These are phyloP conservation scores for Chaetomiaceae sp. DNA, from an alignment of 2,329 filamentous ascomycete species.

Conservation along the genomic window DNA sequence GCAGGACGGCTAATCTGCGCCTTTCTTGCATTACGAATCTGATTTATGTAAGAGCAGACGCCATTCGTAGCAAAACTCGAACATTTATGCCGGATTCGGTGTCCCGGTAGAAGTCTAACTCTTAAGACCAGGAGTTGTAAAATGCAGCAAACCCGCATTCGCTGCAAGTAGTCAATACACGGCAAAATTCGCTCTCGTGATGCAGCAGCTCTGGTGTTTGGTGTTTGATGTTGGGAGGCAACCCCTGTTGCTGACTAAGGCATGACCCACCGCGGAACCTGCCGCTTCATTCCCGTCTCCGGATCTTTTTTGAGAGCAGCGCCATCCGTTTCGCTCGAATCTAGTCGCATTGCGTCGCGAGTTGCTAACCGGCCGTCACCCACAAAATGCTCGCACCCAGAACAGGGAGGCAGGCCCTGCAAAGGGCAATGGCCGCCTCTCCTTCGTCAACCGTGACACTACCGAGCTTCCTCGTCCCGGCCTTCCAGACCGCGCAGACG, in stretches of 20 bases:
- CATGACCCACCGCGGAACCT: neutral
- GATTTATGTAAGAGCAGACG: no score
- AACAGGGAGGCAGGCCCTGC: conserved; percentile 53
- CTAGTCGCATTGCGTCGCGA: conserved; percentile 9
- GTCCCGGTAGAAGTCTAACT: no score
- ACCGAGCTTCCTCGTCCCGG: conserved; percentile 68
- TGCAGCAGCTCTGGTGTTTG: no score
- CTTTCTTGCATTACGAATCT: no score
- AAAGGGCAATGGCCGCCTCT: conserved; percentile 51
- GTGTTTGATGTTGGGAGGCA: neutral
- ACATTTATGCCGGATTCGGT: no score
- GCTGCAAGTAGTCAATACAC: no score
- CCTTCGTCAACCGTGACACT: conserved; percentile 51
- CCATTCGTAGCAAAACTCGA: no score
- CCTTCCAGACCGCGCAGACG: conserved; percentile 48
- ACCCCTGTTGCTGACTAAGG: conserved; percentile 9
- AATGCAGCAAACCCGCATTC: no score
- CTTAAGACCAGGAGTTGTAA: no score
- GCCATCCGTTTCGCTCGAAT: neutral
- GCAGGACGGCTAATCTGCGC: no score
- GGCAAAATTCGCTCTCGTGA: no score
- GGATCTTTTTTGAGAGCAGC: conserved; percentile 15
- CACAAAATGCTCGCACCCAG: conserved; percentile 62
- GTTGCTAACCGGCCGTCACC: neutral
- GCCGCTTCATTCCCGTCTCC: neutral